Base-by-base conservation (phyloP, 192 early-diverging fungal genomes). In the Spizellomyces punctatus region DNA sequence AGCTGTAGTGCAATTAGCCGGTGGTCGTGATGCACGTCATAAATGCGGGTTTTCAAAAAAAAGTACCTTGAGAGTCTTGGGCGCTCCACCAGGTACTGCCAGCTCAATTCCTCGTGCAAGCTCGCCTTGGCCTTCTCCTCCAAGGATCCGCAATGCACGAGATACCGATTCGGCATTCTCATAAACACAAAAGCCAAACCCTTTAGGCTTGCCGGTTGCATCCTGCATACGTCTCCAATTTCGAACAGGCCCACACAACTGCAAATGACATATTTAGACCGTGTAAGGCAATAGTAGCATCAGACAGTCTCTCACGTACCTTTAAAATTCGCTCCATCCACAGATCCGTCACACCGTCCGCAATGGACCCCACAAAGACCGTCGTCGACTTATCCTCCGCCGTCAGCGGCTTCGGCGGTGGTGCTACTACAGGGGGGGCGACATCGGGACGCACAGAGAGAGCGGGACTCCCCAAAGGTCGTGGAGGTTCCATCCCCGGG, bases 141-240 rank as follows among this genome's bases (percentile, higher is more conserved):
- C 86, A 56, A 93, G 47, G 1, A 92, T 79, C 46, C 89, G 80
- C 45, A 92, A 72, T 1, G 90, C 89, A 21, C 89, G 76, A 22
- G 90, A 61, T 6, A 91, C 78, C 58, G 84, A 82, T 45, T 90
- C 88, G 9, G 88, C 77, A 59, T 90, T 75, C 6, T 80, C 84
- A 75, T 89, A 94, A 52, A 89, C 85, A 52, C 87, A 89, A 74
- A 94, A 92, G 6, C 91, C 91, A 79, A 91, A 92, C 0, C 80
- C 84, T 58, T 90, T 92, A 2, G 86, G 88, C 19, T 84, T 85
- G 9, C 90, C 89, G 8, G 78, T 48, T 42, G 76, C 72, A 66
- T 92, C 90, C 63, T 78, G 83, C 14, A 91, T 81, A 36, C 91
- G 84, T 67, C 90, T 90, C 91, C 91, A 94, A 41, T 79, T 80